Evolutionary conservation across 768 basidiomycete species (phyloP).

Genomic region (Tephrocybe sp.): DNA sequence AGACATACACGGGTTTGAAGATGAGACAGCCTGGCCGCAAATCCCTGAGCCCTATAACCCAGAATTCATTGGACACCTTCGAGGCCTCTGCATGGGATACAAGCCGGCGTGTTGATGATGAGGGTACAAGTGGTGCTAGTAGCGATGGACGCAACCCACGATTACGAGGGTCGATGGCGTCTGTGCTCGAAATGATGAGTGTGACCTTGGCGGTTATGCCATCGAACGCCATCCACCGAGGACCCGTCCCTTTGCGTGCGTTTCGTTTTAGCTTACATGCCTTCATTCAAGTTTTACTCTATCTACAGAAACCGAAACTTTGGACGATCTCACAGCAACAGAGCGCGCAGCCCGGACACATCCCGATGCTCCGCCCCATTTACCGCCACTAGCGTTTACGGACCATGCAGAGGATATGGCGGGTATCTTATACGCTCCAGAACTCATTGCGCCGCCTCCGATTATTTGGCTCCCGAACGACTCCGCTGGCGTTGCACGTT

Average conservation of each 20-base stretch:
- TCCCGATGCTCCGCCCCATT: conserved; percentile 71
- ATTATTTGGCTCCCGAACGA: conserved; percentile 88
- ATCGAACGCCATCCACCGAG: conserved; percentile 48
- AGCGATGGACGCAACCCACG: conserved; percentile 42
- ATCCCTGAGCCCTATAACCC: conserved; percentile 54
- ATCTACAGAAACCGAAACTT: conserved; percentile 60
- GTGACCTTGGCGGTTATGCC: conserved; percentile 74
- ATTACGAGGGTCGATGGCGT: conserved; percentile 71
- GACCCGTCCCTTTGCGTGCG: conserved; percentile 68
- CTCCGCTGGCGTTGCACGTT: conserved; percentile 65
- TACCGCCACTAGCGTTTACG: conserved; percentile 65
- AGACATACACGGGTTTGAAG: conserved; percentile 52
- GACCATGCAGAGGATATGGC: conserved; percentile 79
- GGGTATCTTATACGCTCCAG: conserved; percentile 78
- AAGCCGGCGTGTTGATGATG: conserved; percentile 41
- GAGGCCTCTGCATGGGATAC: conserved; percentile 38
- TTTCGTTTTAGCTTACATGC: conserved; percentile 18
- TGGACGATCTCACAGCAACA: conserved; percentile 80
- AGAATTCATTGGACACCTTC: conserved; percentile 57
- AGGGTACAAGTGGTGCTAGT: conserved; percentile 46
- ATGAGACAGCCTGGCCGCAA: conserved; percentile 45
- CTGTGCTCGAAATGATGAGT: conserved; percentile 84
- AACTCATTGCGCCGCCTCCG: conserved; percentile 72
- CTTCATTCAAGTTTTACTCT: conserved; percentile 6
- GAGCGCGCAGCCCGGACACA: conserved; percentile 76